Percentiles rank a stretch among this genome's conserved stretches.
Conservation (phyloP, 306 rosid species). For the Hylodesmum podocarpum region DNA sequence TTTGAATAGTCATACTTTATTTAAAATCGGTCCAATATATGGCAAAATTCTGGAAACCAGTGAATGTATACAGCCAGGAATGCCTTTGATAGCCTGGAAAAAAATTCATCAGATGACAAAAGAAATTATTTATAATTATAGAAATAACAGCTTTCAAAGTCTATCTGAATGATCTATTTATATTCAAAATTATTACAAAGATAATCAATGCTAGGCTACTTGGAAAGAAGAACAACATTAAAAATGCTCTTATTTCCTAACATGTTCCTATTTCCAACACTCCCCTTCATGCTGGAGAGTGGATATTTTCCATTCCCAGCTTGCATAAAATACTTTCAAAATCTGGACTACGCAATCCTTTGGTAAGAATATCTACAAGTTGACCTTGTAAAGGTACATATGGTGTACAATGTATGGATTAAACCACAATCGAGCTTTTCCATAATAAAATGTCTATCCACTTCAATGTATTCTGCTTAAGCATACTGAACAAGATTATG, state of each 20-base stretch:
- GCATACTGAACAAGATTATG: too few relatives aligned
- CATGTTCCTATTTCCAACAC: neutral
- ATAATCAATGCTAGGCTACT: neutral
- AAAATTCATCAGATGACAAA: slow-evolving; percentile 25
- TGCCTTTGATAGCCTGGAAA: slow-evolving; percentile 70
- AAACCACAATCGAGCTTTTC: too few relatives aligned
- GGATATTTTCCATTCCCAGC: too few relatives aligned
- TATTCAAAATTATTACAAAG: neutral
- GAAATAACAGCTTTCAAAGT: neutral
- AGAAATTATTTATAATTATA: slow-evolving; percentile 16
- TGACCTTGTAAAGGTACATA: too few relatives aligned
- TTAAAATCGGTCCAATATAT: slow-evolving; percentile 68
- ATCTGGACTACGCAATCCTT: neutral
- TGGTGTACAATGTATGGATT: too few relatives aligned
- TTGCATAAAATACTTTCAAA: neutral
- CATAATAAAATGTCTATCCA: too few relatives aligned
- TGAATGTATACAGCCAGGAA: slow-evolving; percentile 82
- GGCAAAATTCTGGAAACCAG: slow-evolving; percentile 81
- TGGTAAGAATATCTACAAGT: too few relatives aligned
- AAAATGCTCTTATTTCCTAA: neutral
- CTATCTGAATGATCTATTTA: neutral
- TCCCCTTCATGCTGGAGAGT: too few relatives aligned
- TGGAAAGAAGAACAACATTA: neutral
- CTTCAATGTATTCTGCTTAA: too few relatives aligned
- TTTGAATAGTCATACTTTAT: slow-evolving; percentile 51